A percentile compares a stretch with the other conserved stretches of the same genome.
These are phyloP conservation scores for Chrysoporthe deuterocubensis DNA, from an alignment of 2,329 filamentous ascomycete genomes.

Conservation along the genomic window DNA sequence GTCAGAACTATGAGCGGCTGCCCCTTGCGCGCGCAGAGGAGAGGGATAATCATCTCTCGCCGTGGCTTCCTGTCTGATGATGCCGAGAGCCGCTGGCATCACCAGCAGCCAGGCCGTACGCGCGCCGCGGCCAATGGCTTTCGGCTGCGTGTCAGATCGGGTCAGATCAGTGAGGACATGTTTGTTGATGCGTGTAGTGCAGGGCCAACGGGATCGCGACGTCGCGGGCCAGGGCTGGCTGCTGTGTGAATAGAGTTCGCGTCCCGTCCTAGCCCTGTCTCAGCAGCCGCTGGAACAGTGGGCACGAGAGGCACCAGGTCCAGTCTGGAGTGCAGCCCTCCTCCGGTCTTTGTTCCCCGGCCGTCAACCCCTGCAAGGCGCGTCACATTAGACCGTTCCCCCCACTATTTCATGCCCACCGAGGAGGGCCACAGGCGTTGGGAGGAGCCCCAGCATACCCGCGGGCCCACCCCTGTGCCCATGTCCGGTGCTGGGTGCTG, in stretches of 20 bases:
- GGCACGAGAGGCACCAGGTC: not conserved
- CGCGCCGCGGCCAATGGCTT: not conserved
- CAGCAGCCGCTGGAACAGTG: slow-evolving; percentile 28
- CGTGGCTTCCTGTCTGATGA: not conserved
- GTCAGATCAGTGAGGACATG: not conserved
- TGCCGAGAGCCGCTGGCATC: not conserved
- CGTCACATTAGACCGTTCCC: slow-evolving; percentile 17
- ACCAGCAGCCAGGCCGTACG: not conserved
- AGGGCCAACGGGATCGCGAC: not conserved
- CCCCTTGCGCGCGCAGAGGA: no score
- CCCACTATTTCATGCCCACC: not conserved
- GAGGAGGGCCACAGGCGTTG: not conserved
- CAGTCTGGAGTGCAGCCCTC: slow-evolving; percentile 15
- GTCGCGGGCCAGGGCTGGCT: not conserved
- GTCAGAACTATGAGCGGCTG: not conserved
- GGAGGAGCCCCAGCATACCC: not conserved
- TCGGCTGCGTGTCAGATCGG: slow-evolving; percentile 1
- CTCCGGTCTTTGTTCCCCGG: slow-evolving; percentile 22
- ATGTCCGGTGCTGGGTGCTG: no score
- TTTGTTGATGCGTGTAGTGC: not conserved
- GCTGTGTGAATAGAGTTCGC: slow-evolving; percentile 13
- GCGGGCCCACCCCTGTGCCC: no score
- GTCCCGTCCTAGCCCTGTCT: slow-evolving; percentile 14
- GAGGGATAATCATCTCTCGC: not conserved
- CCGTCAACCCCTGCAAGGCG: slow-evolving; percentile 22